Evolutionary conservation across 257 asterid genomes (phyloP), one percentile per base, ranked within the genome.

Genomic region (Nicotiana tomentosiformis): DNA sequence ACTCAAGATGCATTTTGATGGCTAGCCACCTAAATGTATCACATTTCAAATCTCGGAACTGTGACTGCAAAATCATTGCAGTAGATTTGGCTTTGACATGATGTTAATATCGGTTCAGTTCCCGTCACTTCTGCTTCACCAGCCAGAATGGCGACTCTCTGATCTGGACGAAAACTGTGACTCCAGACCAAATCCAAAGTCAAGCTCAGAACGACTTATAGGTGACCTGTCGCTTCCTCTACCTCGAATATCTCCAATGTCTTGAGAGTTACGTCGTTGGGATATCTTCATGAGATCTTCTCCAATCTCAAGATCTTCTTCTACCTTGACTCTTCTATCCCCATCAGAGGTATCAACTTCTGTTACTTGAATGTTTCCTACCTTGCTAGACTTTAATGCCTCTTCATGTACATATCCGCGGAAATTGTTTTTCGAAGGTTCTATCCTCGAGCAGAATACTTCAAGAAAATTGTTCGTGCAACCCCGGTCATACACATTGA

Each of bases 221-320:
- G 79, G 79, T n/a, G 79, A 49, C 61, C 61, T 74, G 79, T 74
- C 79, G 51, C 86, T 57, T 76, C 80, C 80, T 76, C 80, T 76
- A 61, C 85, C 68, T 61, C 51, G 10, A 76, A 83, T 43, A 76
- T 46, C 82, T 2, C 82, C 33, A 10, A 46, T 83, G 16, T 83
- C 89, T 82, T 83, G 84, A 37, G 87, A 82, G 79, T 83, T 81
- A 49, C 85, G 89, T 26, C 89, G 84, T 30, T 87, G 88, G 49
- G 92, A 89, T 77, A 87, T 77, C 83, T 87, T 89, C 43, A 86
- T 82, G 62, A 89, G 84, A 85, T 84, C 92, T 66, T 84, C 85
- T 16, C 88, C 92, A 72, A 89, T 87, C 80, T 86, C 89, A 10
- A 68, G 84, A 84, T 87, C 89, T 10, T 89, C 89, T 87, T 89